These are phyloP conservation scores for Microbotryum violaceum DNA, from an alignment of 1,284 basidiomycete genomes.

Conservation along the genomic window DNA sequence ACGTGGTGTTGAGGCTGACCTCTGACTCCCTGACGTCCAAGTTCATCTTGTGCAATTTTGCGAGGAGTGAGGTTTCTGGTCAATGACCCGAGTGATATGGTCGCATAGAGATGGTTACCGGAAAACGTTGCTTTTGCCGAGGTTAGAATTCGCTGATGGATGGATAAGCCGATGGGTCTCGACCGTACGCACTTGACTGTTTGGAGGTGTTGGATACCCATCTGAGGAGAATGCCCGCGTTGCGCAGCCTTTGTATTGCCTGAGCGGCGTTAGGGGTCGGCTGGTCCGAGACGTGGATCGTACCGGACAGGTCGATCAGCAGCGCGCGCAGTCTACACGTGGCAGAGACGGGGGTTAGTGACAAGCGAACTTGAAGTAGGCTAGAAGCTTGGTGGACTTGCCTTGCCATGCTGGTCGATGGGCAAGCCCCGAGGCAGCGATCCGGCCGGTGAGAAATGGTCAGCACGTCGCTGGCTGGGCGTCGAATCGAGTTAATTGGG, in stretches of 20 bases:
- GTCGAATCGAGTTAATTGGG: too few relatives aligned
- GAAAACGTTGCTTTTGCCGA: too few relatives aligned
- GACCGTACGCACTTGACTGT: constrained; percentile 46
- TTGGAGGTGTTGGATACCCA: constrained; percentile 52
- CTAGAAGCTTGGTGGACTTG: neutral
- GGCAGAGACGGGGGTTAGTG: neutral
- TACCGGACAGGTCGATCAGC: constrained; percentile 63
- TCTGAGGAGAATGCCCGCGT: constrained; percentile 50
- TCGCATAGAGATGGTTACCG: too few relatives aligned
- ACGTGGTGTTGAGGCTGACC: constrained; percentile 38
- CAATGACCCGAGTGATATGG: too few relatives aligned
- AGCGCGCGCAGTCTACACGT: constrained; percentile 41
- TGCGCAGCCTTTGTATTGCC: constrained; percentile 50
- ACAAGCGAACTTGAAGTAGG: neutral
- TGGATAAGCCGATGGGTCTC: too few relatives aligned
- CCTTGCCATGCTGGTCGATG: too few relatives aligned
- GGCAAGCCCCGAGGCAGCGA: too few relatives aligned
- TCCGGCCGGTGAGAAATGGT: too few relatives aligned
- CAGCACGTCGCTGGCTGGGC: too few relatives aligned
- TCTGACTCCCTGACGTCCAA: constrained; percentile 48
- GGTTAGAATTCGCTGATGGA: too few relatives aligned
- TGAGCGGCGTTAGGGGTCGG: constrained; percentile 50
- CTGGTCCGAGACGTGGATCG: constrained; percentile 52
- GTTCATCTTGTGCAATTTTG: constrained; percentile 48
- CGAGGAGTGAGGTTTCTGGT: constrained; percentile 38